Conservation (phyloP, 768 basidiomycete genomes). For the Serendipita indica region DNA sequence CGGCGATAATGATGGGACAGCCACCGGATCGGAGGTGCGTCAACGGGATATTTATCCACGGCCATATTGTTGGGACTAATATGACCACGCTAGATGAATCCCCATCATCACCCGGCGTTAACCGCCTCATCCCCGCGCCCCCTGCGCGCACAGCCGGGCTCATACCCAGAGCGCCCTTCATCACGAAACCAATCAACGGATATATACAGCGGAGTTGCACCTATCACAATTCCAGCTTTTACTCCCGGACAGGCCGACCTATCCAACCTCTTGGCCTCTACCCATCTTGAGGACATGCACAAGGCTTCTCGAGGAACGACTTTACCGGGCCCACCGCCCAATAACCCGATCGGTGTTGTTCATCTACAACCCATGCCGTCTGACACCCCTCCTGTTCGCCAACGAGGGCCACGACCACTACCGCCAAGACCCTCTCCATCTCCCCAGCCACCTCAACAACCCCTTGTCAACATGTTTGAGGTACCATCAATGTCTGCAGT, state of each 20-base stretch:
- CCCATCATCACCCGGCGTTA: too few relatives aligned
- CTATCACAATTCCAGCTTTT: not conserved
- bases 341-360: not conserved
- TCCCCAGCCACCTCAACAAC: not conserved
- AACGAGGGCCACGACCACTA: constrained; percentile 1
- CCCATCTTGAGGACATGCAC: not conserved
- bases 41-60: not conserved
- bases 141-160: not conserved
- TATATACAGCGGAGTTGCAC: not conserved
- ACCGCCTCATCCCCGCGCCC: not conserved
- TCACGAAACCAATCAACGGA: not conserved
- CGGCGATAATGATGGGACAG: not conserved
- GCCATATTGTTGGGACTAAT: not conserved
- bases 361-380: not conserved
- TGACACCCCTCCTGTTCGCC: not conserved
- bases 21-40: not conserved
- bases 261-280: not conserved
- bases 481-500: not conserved
- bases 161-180: not conserved
- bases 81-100: not conserved
- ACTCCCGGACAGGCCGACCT: not conserved
- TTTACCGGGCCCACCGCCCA: not conserved
- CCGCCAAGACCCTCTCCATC: not conserved
- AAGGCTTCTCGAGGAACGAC: not conserved
- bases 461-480: not conserved